Percentiles rank a stretch among this genome's conserved stretches.
Evolutionary conservation across 176 grass and related monocot species (phyloP).

Genomic region (barley (Hordeum vulgare)): DNA sequence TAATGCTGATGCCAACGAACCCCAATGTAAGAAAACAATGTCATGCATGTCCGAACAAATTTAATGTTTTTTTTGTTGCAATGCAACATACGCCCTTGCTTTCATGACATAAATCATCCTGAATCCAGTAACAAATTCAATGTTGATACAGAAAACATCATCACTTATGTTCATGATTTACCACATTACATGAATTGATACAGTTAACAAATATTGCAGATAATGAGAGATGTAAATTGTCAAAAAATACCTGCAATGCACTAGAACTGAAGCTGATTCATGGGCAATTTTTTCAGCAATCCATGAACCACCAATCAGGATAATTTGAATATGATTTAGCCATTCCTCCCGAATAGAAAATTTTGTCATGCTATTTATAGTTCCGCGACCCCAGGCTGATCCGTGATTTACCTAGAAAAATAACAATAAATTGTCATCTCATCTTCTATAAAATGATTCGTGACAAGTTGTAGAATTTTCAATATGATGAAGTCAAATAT

Average conservation of each 20-base stretch:
- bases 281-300: constrained; percentile 68
- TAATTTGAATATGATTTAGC: constrained; percentile 78
- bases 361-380: constrained; percentile 76
- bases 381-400: constrained; percentile 68
- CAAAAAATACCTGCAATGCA: constrained; percentile 77
- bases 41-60: neutral
- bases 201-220: neutral
- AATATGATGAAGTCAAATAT: neutral
- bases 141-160: neutral
- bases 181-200: constrained; percentile 5
- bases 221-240: neutral
- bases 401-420: constrained; percentile 60
- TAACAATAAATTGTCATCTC: neutral
- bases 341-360: constrained; percentile 72
- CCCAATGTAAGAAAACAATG: neutral
- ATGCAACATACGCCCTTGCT: no score
- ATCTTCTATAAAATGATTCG: neutral
- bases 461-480: neutral
- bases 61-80: neutral
- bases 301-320: constrained; percentile 79
- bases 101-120: no score
- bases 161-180: neutral
- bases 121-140: neutral
- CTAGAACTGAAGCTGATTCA: constrained; percentile 86
- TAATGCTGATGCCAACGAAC: neutral